A percentile compares a stretch with the other conserved stretches of the same genome.
phyloP scores from a whole-genome alignment of 192 early-diverging fungal species.

The Linnemannia hyalina region DNA sequence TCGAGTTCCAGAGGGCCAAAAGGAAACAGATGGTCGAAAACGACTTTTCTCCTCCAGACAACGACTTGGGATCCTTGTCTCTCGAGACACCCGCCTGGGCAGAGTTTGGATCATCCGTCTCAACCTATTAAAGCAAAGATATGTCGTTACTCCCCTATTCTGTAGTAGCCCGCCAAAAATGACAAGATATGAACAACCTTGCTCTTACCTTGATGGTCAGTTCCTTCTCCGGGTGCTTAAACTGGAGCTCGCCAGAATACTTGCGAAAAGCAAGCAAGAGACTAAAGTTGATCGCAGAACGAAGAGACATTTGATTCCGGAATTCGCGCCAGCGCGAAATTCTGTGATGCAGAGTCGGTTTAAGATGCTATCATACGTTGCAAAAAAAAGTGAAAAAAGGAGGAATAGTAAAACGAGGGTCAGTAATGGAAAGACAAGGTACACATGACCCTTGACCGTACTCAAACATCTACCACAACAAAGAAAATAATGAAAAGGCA shows the following conservation, averaged over 20 bases:
- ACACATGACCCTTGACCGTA: not conserved
- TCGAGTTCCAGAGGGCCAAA: slow-evolving; percentile 92
- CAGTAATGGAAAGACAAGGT: not conserved
- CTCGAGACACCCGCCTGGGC: slow-evolving; percentile 55
- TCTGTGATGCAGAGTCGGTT: slow-evolving; percentile 69
- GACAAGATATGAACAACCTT: not conserved
- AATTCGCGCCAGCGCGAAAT: slow-evolving; percentile 76
- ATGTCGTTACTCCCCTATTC: not conserved
- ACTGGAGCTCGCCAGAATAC: slow-evolving; percentile 82
- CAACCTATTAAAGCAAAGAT: slow-evolving; percentile 11
- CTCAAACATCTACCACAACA: not conserved
- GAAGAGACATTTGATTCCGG: slow-evolving; percentile 78
- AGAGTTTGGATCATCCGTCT: slow-evolving; percentile 58
- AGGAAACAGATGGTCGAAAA: slow-evolving; percentile 95
- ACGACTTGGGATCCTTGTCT: slow-evolving; percentile 89
- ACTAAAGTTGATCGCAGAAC: slow-evolving; percentile 81
- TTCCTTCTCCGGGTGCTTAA: slow-evolving; percentile 77
- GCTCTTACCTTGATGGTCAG: slow-evolving; percentile 72
- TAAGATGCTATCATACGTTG: slow-evolving; percentile 57
- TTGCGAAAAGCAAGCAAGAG: slow-evolving; percentile 83
- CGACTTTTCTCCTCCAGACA: slow-evolving; percentile 98
- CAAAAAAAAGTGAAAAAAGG: not conserved
- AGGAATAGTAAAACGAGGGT: not conserved
- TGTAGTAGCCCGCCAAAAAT: not conserved
- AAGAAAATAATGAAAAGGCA: not conserved